Conservation (phyloP, 1,284 basidiomycete species). For the Trametes polyzona region DNA sequence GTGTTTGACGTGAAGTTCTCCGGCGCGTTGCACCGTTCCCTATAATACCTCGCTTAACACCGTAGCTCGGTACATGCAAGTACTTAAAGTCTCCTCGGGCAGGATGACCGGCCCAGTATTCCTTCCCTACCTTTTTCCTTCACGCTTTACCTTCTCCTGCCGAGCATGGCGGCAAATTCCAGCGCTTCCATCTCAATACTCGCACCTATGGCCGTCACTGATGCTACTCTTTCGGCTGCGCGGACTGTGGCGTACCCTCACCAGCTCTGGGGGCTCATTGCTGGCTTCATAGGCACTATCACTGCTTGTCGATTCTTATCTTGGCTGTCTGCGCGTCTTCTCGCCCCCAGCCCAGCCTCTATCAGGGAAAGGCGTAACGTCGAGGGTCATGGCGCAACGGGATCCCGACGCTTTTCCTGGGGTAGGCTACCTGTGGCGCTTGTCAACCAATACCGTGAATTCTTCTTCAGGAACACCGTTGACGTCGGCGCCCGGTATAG, state of each 20-base stretch:
- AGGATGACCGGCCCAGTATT: neutral
- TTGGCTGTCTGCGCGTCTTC: slow-evolving; percentile 26
- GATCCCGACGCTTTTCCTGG: slow-evolving; percentile 21
- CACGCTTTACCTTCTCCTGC: neutral
- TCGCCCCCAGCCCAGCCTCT: slow-evolving; percentile 1
- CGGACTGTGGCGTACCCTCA: slow-evolving; percentile 40
- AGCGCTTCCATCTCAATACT: neutral
- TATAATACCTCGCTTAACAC: too few relatives aligned
- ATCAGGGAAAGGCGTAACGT: slow-evolving; percentile 14
- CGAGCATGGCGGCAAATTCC: neutral
- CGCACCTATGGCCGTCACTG: neutral
- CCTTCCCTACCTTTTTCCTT: slow-evolving; percentile 5
- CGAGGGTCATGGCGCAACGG: slow-evolving; percentile 24
- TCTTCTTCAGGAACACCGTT: slow-evolving; percentile 53
- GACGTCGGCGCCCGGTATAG: slow-evolving; percentile 43
- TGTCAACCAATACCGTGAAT: slow-evolving; percentile 48
- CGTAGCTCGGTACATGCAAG: neutral
- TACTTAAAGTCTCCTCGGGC: neutral
- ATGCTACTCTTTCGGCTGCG: slow-evolving; percentile 12
- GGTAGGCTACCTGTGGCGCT: slow-evolving; percentile 41
- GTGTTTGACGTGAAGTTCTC: neutral
- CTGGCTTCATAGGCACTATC: slow-evolving; percentile 44
- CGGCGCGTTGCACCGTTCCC: too few relatives aligned
- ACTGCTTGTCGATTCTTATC: slow-evolving; percentile 41
- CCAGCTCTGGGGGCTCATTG: slow-evolving; percentile 47